These are phyloP conservation scores for Clavispora phyllophila DNA, from an alignment of 805 yeast genomes.

Conservation along the genomic window DNA sequence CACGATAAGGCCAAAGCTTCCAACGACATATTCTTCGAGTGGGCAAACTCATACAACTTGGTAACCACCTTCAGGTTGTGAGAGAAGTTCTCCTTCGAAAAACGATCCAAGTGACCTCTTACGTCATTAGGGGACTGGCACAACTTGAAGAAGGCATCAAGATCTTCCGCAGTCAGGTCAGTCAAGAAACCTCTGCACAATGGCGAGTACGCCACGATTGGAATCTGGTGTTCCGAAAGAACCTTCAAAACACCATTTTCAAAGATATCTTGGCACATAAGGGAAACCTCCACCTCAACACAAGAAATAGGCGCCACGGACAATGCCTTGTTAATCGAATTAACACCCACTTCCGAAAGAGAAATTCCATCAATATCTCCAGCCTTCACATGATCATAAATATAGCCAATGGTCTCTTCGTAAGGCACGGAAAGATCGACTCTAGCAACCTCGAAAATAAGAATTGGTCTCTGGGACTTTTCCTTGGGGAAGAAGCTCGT, in stretches of 20 bases:
- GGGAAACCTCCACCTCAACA: slow-evolving; percentile 76
- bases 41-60: slow-evolving; percentile 47
- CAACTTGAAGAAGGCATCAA: slow-evolving; percentile 21
- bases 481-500: slow-evolving; percentile 24
- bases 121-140: slow-evolving; percentile 54
- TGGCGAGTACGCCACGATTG: slow-evolving; percentile 80
- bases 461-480: slow-evolving; percentile 26
- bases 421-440: slow-evolving; percentile 52
- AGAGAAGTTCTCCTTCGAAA: slow-evolving; percentile 50
- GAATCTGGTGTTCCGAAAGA: slow-evolving; percentile 53
- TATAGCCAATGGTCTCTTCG: slow-evolving; percentile 52
- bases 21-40: slow-evolving; percentile 46
- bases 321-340: slow-evolving; percentile 55
- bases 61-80: slow-evolving; percentile 49
- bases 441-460: slow-evolving; percentile 66
- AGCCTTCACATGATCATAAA: slow-evolving; percentile 53
- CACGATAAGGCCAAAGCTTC: slow-evolving; percentile 46
- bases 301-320: slow-evolving; percentile 53
- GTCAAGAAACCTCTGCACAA: slow-evolving; percentile 75
- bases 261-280: slow-evolving; percentile 60
- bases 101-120: slow-evolving; percentile 49
- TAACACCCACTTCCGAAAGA: slow-evolving; percentile 65
- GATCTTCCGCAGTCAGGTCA: slow-evolving; percentile 45
- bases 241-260: slow-evolving; percentile 59
- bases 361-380: slow-evolving; percentile 71